Base-by-base conservation (phyloP, 805 yeast genomes). In the Starmera quercuum region DNA sequence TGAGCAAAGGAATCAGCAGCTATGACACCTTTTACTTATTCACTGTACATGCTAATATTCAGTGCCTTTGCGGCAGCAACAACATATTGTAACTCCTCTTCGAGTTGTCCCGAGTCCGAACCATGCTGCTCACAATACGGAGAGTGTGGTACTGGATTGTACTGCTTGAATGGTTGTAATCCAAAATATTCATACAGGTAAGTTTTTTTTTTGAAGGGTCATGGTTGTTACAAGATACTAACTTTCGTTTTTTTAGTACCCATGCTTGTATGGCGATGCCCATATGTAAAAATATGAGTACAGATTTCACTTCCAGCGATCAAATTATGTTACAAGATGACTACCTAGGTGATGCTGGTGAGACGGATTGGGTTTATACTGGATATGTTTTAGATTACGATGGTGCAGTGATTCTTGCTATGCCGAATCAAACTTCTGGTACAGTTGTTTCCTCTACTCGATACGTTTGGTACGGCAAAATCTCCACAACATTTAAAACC, bases 81-180 rank as follows among this genome's bases (percentile, higher is more conserved):
- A n/a, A n/a, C n/a, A n/a, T n/a, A n/a, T n/a, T 86, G 95, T 61
- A 71, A 69, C 41, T 58, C 69, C 8, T 63, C 75, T 9, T 39
- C 49, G 12, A 47, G 64, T 5, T 87, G 97, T 61, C 96, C 97
- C 2, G 75, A 80, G 51, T 68, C 65, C 30, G 44, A 53, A n/a
- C 97, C 97, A 37, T 87, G 97, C 59, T 87, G 97, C 57, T 75
- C 84, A 10, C 79, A 76, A 45, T 78, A 71, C 45, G 96, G 96
- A 32, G 64, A 59, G 21, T 84, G 94, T 64, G 94, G 94, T 47
- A 71, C 78, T 17, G 94, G 94, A 16, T 55, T 68, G 13, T 69
- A 68, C 59, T 88, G 97, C 65, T 65, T 87, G 33, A 92, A 90
- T 39, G 90, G 94, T 22, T 88, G 97, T 64, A 84, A 87, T 59